Percentiles rank a stretch among this genome's conserved stretches.
Evolutionary conservation across 257 asterid genomes (phyloP).

Genomic region (Solanum infundibuliforme): DNA sequence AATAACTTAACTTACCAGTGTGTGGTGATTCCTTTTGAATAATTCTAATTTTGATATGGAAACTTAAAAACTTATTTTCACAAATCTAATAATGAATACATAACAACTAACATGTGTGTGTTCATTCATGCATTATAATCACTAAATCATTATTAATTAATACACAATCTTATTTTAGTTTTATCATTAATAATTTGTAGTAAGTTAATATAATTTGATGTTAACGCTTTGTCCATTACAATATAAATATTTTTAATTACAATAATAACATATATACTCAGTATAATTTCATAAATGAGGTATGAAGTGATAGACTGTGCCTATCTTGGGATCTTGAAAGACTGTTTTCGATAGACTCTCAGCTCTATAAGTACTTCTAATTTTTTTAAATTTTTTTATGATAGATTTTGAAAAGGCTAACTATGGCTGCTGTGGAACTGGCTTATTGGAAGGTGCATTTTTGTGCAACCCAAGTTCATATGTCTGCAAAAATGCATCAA

Average conservation of each 20-base stretch:
- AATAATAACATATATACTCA: too few species aligned
- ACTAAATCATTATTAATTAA: background rate
- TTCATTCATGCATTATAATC: background rate
- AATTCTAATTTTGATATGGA: background rate
- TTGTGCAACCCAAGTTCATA: constrained; percentile 38
- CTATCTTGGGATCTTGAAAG: background rate
- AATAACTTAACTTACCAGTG: background rate
- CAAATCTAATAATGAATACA: background rate
- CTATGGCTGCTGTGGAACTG: constrained; percentile 82
- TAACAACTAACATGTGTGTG: background rate
- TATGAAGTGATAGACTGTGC: background rate
- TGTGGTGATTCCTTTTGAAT: background rate
- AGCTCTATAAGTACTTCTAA: background rate
- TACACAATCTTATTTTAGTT: background rate
- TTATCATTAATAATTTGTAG: background rate
- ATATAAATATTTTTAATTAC: background rate
- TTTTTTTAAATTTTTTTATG: background rate
- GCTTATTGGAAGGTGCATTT: constrained; percentile 39
- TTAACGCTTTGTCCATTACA: background rate
- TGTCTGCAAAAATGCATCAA: constrained; percentile 37
- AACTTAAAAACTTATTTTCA: background rate
- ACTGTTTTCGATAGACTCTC: background rate
- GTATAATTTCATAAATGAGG: background rate
- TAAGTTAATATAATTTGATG: background rate
- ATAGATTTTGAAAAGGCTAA: constrained; percentile 49